Evolutionary conservation across 2,329 filamentous ascomycete genomes (phyloP), one percentile per base, ranked within the genome.

Genomic region (Sordariomycetes sp.): DNA sequence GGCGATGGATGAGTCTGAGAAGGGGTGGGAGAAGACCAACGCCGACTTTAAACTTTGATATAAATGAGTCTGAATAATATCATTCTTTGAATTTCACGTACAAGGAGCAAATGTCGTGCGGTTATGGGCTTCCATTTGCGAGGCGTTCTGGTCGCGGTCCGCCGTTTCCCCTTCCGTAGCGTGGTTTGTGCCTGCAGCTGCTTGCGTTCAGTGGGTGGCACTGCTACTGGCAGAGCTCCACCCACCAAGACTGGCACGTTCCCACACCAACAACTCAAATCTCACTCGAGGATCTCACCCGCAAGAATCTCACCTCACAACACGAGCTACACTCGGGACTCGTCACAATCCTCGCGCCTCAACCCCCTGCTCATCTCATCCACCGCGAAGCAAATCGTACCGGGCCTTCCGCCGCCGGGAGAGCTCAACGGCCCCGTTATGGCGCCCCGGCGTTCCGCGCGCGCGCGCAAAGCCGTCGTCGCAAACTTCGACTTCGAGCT

Each of bases 41-140:
- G 78, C 76, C 3, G 87, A 90, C 66, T 92, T 94, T 65, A 94
- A 94, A 69, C 71, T 94, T 52, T 90, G 20, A 50, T 1, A 6
- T 34, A 36, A 48, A 28, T 28, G n/a, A 45, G 22, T 5, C 13
- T 17, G 39, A 13, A n/a, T 28, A 48, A 45, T 42, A 15, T 22
- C 20, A 24, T 13, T 22, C 20, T 8, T 12, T 17, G 42, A 2
- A 20, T 8, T 10, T 48, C 2, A 7, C 13, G 36, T 17, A 45
- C n/a, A 7, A 45, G 39, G n/a, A 45, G n/a, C 2, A 17, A 45
- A 2, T n/a, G 6, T 2, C 6, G 28, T 32, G 28, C 3, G 28
- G 8, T 4, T 8, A 32, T 32, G 28, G n/a, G 28, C 28, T 4
- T 32, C 28, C 4, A 32, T 8, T 32, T 4, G 28, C 8, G 28